phyloP scores from a whole-genome alignment of 176 grass and related monocot species.

The Avena eriantha region DNA sequence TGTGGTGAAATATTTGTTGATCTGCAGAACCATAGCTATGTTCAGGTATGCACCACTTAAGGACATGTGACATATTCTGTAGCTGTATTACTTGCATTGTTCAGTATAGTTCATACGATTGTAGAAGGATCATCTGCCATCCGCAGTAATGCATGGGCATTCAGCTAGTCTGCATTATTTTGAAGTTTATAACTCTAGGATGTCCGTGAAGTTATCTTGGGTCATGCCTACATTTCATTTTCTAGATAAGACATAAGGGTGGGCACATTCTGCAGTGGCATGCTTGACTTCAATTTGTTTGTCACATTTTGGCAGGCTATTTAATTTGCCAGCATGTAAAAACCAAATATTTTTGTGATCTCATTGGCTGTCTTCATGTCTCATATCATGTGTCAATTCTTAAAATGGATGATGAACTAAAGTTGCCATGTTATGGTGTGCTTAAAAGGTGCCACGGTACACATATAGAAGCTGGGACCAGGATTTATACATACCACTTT shows the following conservation, averaged over 20 bases:
- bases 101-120: not conserved
- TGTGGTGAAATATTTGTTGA: slow-evolving; percentile 99
- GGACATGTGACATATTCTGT: not conserved
- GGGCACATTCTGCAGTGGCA: not conserved
- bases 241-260: not conserved
- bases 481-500: not conserved
- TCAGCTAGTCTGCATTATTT: not conserved
- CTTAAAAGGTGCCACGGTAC: not conserved
- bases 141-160: not conserved
- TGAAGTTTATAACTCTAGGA: slow-evolving; percentile 8
- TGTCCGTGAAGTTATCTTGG: not conserved
- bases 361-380: not conserved
- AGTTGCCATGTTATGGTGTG: not conserved
- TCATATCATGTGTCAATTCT: not conserved
- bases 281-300: slow-evolving; percentile 12
- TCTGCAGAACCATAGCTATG: slow-evolving; percentile 77
- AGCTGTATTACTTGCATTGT: not conserved
- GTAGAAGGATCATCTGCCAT: not conserved
- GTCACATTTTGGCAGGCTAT: not conserved
- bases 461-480: not conserved
- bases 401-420: slow-evolving; percentile 21
- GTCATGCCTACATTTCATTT: not conserved
- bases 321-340: not conserved
- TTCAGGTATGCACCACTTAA: slow-evolving; percentile 59
- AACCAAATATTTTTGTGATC: not conserved